These are phyloP conservation scores for Pistacia vera DNA, from an alignment of 345 rosid species.

Conservation along the genomic window DNA sequence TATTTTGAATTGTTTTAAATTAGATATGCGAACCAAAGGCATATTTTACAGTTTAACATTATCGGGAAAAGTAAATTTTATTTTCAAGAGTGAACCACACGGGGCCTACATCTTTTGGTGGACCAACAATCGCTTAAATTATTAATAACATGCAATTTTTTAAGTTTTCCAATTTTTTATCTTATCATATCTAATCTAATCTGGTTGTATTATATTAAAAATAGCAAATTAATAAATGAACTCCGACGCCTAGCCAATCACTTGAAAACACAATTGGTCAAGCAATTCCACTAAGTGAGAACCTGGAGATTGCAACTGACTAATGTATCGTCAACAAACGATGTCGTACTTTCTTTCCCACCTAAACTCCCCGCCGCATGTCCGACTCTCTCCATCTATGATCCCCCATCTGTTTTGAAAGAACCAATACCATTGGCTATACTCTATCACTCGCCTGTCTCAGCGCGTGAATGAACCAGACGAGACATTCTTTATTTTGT, in stretches of 20 bases:
- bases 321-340: not conserved
- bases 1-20: too few relatives aligned
- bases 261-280: not conserved
- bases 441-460: not conserved
- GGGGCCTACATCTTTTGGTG: too few relatives aligned
- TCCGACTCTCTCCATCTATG: not conserved
- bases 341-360: not conserved
- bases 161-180: too few relatives aligned
- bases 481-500: not conserved
- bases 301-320: constrained; percentile 17
- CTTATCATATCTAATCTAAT: too few relatives aligned
- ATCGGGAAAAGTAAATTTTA: too few relatives aligned
- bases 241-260: not conserved
- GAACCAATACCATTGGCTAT: not conserved
- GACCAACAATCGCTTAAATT: too few relatives aligned
- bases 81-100: too few relatives aligned
- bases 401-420: not conserved
- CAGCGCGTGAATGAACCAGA: not conserved
- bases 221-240: too few relatives aligned
- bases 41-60: too few relatives aligned
- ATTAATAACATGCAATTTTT: too few relatives aligned
- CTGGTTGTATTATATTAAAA: too few relatives aligned
- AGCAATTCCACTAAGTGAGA: constrained; percentile 3
- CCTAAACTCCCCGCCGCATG: not conserved
- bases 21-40: too few relatives aligned